phyloP scores from a whole-genome alignment of 805 yeast genomes.

The Jamesozyma piceae region DNA sequence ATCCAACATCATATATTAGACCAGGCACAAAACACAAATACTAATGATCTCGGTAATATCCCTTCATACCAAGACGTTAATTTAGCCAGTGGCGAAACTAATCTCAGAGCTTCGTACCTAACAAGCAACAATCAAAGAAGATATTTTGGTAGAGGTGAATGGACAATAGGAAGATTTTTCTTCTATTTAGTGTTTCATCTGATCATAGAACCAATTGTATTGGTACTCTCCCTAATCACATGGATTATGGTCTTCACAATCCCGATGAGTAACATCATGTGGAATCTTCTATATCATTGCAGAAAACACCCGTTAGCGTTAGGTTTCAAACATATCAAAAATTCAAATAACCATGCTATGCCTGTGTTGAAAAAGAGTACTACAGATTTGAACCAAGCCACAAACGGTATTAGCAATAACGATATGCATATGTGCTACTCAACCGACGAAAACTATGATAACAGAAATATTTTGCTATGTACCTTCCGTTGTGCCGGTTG shows the following conservation, averaged over 20 bases:
- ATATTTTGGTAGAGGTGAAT: constrained; percentile 82
- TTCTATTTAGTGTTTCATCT: constrained; percentile 66
- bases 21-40: not conserved
- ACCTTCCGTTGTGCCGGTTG: constrained; percentile 87
- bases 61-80: not conserved
- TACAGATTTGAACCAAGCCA: constrained; percentile 4
- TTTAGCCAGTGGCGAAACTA: not conserved
- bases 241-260: constrained; percentile 85
- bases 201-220: constrained; percentile 58
- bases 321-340: constrained; percentile 55
- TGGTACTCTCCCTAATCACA: constrained; percentile 45
- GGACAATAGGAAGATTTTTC: constrained; percentile 75
- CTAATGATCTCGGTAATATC: not conserved
- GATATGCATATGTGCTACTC: not conserved
- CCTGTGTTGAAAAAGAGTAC: constrained; percentile 4
- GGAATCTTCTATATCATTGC: constrained; percentile 61
- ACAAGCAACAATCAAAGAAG: constrained; percentile 35
- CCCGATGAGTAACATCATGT: constrained; percentile 81
- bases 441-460: constrained; percentile 18
- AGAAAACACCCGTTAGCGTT: constrained; percentile 86
- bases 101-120: not conserved
- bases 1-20: constrained; percentile 23
- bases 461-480: constrained; percentile 62
- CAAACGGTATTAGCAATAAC: not conserved
- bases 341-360: constrained; percentile 6